Evolutionary conservation across 2,329 filamentous ascomycete genomes (phyloP).

Genomic region (Coniochaeta ligniaria): DNA sequence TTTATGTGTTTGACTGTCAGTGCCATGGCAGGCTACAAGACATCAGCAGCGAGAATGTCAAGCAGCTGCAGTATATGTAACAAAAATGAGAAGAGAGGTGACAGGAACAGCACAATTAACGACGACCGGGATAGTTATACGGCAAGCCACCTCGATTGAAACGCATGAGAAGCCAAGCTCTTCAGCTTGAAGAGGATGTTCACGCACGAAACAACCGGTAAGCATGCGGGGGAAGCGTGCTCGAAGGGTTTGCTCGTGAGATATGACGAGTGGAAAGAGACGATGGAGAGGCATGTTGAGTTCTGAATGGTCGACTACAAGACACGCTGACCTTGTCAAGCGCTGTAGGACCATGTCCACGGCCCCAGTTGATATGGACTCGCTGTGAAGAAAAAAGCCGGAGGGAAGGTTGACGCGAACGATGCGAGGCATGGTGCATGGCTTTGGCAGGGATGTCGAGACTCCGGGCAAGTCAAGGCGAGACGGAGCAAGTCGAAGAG

Average conservation of each 20-base stretch:
- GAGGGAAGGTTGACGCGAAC: constrained; percentile 2
- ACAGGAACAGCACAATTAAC: not conserved
- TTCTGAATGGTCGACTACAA: not conserved
- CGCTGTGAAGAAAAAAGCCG: not conserved
- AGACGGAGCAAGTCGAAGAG: constrained; percentile 2
- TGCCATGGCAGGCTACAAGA: constrained; percentile 40
- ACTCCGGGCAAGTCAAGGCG: constrained; percentile 4
- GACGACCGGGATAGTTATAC: not conserved
- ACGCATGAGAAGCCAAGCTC: constrained; percentile 3
- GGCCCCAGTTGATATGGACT: not conserved
- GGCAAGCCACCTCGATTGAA: not conserved
- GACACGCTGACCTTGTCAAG: not conserved
- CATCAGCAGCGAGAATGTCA: not conserved
- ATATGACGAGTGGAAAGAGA: not conserved
- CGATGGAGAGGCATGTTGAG: not conserved
- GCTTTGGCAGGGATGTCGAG: not conserved
- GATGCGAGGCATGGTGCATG: not conserved
- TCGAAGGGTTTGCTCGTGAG: not conserved
- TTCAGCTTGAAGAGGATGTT: not conserved
- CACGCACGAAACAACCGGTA: not conserved
- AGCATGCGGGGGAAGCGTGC: not conserved
- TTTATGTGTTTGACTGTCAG: constrained; percentile 58
- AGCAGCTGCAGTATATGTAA: not conserved
- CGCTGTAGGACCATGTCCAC: not conserved
- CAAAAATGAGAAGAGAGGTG: constrained; percentile 4